Base-by-base conservation (phyloP, 495 filamentous ascomycete genomes). In the Xylaria curta region DNA sequence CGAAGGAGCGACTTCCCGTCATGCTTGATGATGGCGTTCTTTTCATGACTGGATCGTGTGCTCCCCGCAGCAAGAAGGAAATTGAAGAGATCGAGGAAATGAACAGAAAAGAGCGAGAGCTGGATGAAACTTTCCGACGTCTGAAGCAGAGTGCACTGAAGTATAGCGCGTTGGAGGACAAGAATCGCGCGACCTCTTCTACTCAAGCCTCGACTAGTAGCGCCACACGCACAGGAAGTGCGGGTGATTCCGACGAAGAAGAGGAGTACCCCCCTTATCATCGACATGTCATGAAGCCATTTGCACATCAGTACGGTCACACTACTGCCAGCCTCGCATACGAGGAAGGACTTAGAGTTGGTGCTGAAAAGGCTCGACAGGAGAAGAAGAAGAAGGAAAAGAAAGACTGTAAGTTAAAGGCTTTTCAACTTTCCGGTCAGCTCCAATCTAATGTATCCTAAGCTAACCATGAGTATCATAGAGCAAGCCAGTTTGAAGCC, bases 251-350 rank as follows among this genome's bases (percentile, higher is more conserved):
- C 17, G 66, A 19, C 2, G 51, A 59, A 3, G 51, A 58, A 1
- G 51, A 58, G 21, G 3, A 19, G 21, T 31, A 44, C 4, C 53
- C 51, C 3, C 33, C 54, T 26, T 59, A 44, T 21, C 66, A 68
- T 5, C 3, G 9, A 44, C 53, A 58, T 33, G 66, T 68, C 53
- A 68, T 59, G 38, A 58, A 68, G 51, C 24, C 12, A 2, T 68
- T 33, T 21, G 51, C 66, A 2, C 36, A 53, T 24, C 66, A 68
- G 19, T 68, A 68, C 17, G 28, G 13, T 24, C 51, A 68, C 38
- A 68, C 66, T 7, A 58, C 51, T 13, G 53, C 66, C 33, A 40
- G 31, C 13, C 1, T 58, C 24, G 66, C 40, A 24, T 61, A 69
- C 36, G 26, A 69, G 40, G 66, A 49, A 13, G 56, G 66, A 4